Evolutionary conservation across 1,284 basidiomycete genomes (phyloP), one percentile per base, ranked within the genome.

Genomic region (Ustilago crameri): DNA sequence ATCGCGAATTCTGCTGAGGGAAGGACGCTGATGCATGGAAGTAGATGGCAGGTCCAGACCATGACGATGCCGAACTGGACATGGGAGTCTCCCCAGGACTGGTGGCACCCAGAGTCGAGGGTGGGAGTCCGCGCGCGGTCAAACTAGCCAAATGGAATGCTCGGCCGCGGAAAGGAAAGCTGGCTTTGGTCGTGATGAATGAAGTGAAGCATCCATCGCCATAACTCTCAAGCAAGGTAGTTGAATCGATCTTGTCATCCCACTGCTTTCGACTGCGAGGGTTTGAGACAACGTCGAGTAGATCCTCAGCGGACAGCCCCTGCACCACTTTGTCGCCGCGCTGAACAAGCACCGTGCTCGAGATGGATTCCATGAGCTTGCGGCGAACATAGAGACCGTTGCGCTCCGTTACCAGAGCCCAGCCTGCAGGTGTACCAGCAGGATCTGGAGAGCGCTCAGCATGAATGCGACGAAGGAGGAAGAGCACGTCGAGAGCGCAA

Each of bases 301-400:
- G 51, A 79, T 98, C 95, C 77, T 97, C 95, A 0, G 95, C 95
- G 0, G 93, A 92, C 9, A 96, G 88, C 1, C 95, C 95, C 81
- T 98, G 91, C 46, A 98, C 91, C 63, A 98, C 93, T 83, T 93
- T 92, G 81, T 92, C 91, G 0, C 92, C 93, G 63, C 90, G 91
- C 80, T 95, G 91, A 4, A 98, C 89, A 0, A 93, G 91, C 45
- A 96, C 89, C 42, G 88, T 87, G 9, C 90, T 87, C 9, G 93
- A 96, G 15, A 97, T 88, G 52, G 91, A 89, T 2, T 90, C 86
- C 10, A 90, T 89, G 17, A 90, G 82, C 76, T 91, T 91, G 69
- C 90, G 89, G 66, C 92, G 89, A 5, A 97, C 88, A 9, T 90
- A 87, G 43, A 95, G 85, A 9, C 90, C 91, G 71, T 86, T 85